Evolutionary conservation across 2,329 filamentous ascomycete species (phyloP).

Genomic region (Alternaria metachromatica): DNA sequence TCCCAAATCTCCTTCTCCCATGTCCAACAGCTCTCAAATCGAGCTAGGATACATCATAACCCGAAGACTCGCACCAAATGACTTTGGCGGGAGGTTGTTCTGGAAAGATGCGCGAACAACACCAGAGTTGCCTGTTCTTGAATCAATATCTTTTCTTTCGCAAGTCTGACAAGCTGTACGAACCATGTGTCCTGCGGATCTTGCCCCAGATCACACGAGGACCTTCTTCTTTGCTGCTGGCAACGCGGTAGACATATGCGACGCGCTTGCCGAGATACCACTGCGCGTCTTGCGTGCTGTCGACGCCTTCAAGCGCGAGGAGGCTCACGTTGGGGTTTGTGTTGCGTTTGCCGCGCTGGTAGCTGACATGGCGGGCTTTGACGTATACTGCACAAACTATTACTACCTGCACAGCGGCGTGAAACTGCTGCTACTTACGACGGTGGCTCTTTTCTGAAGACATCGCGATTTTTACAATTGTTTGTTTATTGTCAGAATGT

Average conservation of each 20-base stretch:
- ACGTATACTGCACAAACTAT: constrained; percentile 13
- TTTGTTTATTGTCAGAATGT: background rate
- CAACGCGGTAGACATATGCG: constrained; percentile 93
- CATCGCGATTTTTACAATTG: constrained; percentile 5
- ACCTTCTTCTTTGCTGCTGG: constrained; percentile 71
- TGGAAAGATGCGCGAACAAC: constrained; percentile 96
- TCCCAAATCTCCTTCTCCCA: background rate
- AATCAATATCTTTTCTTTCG: constrained; percentile 37
- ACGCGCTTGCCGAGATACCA: constrained; percentile 99
- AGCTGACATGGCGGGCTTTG: constrained; percentile 95
- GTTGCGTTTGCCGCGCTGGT: constrained; percentile 80
- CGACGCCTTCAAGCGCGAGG: constrained; percentile 97
- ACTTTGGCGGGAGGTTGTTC: constrained; percentile 89
- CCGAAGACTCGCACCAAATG: constrained; percentile 73
- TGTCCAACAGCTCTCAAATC: constrained; percentile 1
- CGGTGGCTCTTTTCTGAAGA: constrained; percentile 18
- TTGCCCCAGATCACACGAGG: constrained; percentile 94
- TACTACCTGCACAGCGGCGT: background rate
- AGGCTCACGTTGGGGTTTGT: constrained; percentile 70
- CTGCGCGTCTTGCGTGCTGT: constrained; percentile 83
- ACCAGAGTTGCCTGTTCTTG: constrained; percentile 80
- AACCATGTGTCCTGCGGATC: constrained; percentile 81
- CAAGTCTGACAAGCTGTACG: constrained; percentile 57
- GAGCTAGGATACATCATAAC: constrained; percentile 84
- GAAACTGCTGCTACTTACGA: constrained; percentile 7